phyloP scores from a whole-genome alignment of 2,329 filamentous ascomycete species.

The Fusarium camptoceras region DNA sequence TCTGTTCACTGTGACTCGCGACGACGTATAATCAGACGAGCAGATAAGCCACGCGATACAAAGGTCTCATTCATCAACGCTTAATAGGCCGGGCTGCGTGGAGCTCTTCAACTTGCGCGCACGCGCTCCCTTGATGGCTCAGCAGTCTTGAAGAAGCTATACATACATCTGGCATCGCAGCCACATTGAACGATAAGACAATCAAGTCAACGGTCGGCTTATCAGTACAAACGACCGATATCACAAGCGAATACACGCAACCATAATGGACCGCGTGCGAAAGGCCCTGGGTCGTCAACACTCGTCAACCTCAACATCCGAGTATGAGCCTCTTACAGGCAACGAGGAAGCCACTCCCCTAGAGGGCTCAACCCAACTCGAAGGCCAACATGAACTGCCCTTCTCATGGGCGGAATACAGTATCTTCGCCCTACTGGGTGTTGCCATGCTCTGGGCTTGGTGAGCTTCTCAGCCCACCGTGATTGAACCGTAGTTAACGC shows the following conservation, averaged over 20 bases:
- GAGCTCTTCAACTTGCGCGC: neutral
- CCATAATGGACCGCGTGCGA: conserved; percentile 47
- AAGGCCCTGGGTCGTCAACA: conserved; percentile 39
- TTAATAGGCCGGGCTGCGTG: conserved; percentile 2
- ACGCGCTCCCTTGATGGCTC: conserved; percentile 29
- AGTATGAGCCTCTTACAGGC: conserved; percentile 51
- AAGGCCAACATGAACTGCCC: conserved; percentile 56
- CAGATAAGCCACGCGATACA: conserved; percentile 22
- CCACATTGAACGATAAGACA: neutral
- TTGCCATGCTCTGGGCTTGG: conserved; percentile 99
- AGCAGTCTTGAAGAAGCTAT: conserved; percentile 19
- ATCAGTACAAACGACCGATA: neutral
- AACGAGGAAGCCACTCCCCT: conserved; percentile 45
- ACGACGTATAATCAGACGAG: conserved; percentile 11
- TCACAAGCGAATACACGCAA: neutral
- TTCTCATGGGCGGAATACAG: conserved; percentile 91
- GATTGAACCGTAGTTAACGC: conserved; percentile 11
- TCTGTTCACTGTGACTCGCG: conserved; percentile 8
- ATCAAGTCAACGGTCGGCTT: neutral
- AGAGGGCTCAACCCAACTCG: conserved; percentile 45
- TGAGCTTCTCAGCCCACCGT: conserved; percentile 57
- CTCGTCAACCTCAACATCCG: conserved; percentile 42
- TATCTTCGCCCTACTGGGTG: conserved; percentile 85
- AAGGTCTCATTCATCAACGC: neutral
- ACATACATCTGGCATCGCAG: conserved; percentile 12